phyloP scores from a whole-genome alignment of 176 grass and related monocot species.

The Areca catechu region DNA sequence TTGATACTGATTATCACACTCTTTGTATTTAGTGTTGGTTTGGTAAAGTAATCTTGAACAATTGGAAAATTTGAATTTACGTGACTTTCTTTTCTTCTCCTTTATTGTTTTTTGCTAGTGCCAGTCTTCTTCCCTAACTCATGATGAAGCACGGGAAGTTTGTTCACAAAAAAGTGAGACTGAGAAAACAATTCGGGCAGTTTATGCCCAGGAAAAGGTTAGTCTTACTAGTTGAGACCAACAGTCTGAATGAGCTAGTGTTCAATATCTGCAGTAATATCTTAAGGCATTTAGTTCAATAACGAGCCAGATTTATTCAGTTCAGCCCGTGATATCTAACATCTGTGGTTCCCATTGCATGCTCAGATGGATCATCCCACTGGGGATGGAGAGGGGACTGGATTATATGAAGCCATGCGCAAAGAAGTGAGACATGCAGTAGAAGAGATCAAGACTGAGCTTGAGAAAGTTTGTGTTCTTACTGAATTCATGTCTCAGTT shows the following conservation, averaged over 20 bases:
- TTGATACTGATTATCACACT: no score
- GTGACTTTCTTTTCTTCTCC: slow-evolving; percentile 1
- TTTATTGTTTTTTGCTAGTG: slow-evolving; percentile 36
- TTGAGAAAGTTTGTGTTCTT: slow-evolving; percentile 48
- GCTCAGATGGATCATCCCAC: slow-evolving; percentile 26
- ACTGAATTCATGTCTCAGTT: slow-evolving; percentile 1
- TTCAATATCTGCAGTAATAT: no score
- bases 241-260: no score
- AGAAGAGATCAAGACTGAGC: slow-evolving; percentile 69
- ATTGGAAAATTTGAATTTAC: no score
- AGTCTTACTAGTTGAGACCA: neutral
- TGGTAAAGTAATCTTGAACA: no score
- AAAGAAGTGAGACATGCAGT: slow-evolving; percentile 88
- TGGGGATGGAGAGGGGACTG: slow-evolving; percentile 22
- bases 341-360: slow-evolving; percentile 6
- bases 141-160: slow-evolving; percentile 63
- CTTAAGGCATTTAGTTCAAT: no score
- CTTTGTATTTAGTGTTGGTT: no score
- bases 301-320: no score
- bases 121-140: slow-evolving; percentile 83
- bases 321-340: no score
- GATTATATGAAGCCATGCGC: slow-evolving; percentile 62
- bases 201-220: slow-evolving; percentile 56
- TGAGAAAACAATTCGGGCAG: slow-evolving; percentile 39
- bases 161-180: slow-evolving; percentile 24